Conservation (phyloP, 139 green algal genomes). For the Gonium pectorale region DNA sequence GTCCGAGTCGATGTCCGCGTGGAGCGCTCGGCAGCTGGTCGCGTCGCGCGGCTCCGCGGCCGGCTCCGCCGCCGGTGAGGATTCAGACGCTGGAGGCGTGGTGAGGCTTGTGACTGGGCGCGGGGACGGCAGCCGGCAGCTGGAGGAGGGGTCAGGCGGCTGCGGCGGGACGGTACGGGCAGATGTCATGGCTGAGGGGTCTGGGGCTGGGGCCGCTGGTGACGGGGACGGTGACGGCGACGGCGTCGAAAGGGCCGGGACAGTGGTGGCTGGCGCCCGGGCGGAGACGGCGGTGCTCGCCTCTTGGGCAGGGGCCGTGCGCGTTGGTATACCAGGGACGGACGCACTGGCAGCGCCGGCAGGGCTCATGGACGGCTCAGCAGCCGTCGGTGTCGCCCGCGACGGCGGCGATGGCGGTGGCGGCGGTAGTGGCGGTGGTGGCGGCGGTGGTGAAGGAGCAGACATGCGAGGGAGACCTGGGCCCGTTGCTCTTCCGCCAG, state of each 20-base stretch:
- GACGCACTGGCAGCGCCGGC: no score
- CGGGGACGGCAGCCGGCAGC: no score
- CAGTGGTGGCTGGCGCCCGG: not conserved
- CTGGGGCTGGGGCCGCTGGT: not conserved
- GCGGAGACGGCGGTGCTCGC: no score
- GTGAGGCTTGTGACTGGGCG: no score
- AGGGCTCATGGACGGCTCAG: not conserved
- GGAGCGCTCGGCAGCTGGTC: not conserved
- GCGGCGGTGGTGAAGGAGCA: not conserved
- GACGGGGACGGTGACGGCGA: not conserved
- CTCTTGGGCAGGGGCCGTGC: not conserved
- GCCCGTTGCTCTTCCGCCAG: no score
- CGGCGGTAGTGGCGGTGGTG: no score
- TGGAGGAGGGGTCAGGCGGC: no score
- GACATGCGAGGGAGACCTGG: no score
- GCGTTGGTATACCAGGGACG: not conserved
- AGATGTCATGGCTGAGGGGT: not conserved
- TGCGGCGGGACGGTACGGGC: no score
- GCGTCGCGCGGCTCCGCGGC: no score
- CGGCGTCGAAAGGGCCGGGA: not conserved
- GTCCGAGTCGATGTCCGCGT: conserved; percentile 23
- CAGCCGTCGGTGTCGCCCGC: not conserved
- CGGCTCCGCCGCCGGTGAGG: no score
- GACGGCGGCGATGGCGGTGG: not conserved
- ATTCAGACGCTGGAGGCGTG: no score